Conservation (phyloP, 148 eudicot genomes). For the Gaultheria prostrata region DNA sequence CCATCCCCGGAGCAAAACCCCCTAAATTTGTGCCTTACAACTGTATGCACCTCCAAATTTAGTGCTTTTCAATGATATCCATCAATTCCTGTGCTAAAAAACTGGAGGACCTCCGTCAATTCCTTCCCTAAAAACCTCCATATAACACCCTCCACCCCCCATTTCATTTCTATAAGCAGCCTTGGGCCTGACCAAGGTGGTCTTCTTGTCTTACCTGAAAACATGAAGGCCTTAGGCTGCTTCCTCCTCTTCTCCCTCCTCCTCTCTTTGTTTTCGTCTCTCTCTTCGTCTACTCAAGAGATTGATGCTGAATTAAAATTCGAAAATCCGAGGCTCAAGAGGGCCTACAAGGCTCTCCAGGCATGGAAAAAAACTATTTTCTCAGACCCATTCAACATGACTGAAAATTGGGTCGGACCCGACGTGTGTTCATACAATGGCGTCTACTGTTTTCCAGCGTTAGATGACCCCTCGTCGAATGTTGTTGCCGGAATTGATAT, state of each 20-base stretch:
- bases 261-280: not conserved
- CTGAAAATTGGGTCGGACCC: conserved; percentile 10
- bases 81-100: conserved; percentile 5
- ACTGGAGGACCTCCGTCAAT: not conserved
- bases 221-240: conserved; percentile 8
- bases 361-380: conserved; percentile 7
- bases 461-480: conserved; percentile 9
- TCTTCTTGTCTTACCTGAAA: not conserved
- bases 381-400: conserved; percentile 9
- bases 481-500: conserved; percentile 23
- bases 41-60: not conserved
- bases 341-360: conserved; percentile 12
- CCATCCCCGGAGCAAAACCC: not conserved
- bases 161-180: conserved; percentile 10
- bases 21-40: not conserved
- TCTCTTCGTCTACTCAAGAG: conserved; percentile 3
- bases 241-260: not conserved
- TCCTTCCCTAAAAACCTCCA: conserved; percentile 4
- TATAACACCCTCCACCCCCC: conserved; percentile 3
- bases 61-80: not conserved
- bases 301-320: not conserved
- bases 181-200: conserved; percentile 15
- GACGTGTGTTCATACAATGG: conserved; percentile 22
- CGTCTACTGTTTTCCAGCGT: conserved; percentile 19
- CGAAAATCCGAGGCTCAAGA: not conserved